Evolutionary conservation across 768 basidiomycete genomes (phyloP).

Genomic region (Lactarius deliciosus): DNA sequence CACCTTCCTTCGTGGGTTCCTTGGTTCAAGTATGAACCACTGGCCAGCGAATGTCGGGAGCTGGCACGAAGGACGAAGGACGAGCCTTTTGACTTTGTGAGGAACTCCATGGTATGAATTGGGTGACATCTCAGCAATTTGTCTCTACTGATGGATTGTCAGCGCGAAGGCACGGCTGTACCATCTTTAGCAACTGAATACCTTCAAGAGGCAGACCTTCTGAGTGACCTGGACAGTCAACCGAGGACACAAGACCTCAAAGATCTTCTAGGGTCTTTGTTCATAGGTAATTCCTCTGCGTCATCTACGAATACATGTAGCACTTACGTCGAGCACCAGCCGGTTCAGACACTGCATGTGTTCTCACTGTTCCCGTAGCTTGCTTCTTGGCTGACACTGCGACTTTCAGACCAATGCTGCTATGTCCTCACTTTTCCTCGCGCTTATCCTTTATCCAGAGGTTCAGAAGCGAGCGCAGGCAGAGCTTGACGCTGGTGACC

Average conservation of each 20-base stretch:
- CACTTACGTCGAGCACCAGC: slow-evolving; percentile 3
- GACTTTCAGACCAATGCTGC: slow-evolving; percentile 10
- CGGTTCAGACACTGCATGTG: slow-evolving; percentile 16
- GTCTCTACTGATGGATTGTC: background rate
- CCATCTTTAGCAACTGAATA: background rate
- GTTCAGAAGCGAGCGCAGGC: slow-evolving; percentile 31
- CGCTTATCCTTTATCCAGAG: slow-evolving; percentile 33
- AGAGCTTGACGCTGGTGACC: slow-evolving; percentile 33
- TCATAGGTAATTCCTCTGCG: background rate
- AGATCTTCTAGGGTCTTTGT: background rate
- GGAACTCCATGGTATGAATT: background rate
- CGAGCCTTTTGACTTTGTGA: slow-evolving; percentile 4
- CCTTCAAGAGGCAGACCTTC: background rate
- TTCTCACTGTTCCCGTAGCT: background rate
- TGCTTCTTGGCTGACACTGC: background rate
- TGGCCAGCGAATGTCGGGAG: background rate
- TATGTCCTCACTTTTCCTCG: slow-evolving; percentile 33
- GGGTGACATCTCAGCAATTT: background rate
- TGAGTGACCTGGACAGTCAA: too few species aligned
- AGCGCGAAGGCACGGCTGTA: background rate
- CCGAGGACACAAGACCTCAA: background rate
- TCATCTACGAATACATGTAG: background rate
- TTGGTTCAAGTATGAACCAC: background rate
- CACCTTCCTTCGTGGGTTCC: slow-evolving; percentile 10
- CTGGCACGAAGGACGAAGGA: background rate